Evolutionary conservation across 331 rosid genomes (phyloP), one percentile per base, ranked within the genome.

Genomic region (Acacia concinna): DNA sequence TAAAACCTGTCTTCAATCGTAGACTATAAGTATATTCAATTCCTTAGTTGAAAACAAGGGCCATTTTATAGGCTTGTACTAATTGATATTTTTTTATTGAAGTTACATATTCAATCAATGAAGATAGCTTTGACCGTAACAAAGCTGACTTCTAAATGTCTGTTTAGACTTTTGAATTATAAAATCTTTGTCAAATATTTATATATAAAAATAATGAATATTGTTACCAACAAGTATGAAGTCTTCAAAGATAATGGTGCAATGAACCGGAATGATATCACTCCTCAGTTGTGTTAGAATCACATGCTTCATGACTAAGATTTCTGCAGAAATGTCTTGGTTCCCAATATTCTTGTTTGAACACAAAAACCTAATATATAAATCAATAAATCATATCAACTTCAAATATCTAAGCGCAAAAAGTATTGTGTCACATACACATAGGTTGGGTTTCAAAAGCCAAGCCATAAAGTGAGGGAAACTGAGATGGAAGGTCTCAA

Each of bases 401-500:
- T 54, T 7, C 62, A 54, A 6, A 54, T n/a, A 10, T 23, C 25
- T 54, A 7, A 13, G 21, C 30, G 21, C 62, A n/a, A 8, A 54
- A 21, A 21, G 14, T 21, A 6, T 8, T 21, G 28, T 54, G 30
- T 52, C 62, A 8, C 59, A 52, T n/a, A 52, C 28, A 21, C 62
- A 56, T 7, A 20, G 30, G 21, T 28, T 0, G 9, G 20, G 13
- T 60, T 28, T 60, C 11, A 3, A 27, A 28, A 28, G 2, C 38
- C n/a, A 54, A 28, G 41, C 4, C 63, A 20, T 63, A 2, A 31
- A 62, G 18, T n/a, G 72, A 62, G 44, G 6, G 9, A 11, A 75
- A 17, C 15, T 21, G 21, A 66, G 52, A 85, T 82, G 86, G 59
- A 46, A 76, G 47, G 46, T 63, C 68, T 32, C 0, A 62, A 18